Percentiles rank a stretch among this genome's conserved stretches.
Evolutionary conservation across 768 basidiomycete species (phyloP).

Genomic region (Austroboletus festivus): DNA sequence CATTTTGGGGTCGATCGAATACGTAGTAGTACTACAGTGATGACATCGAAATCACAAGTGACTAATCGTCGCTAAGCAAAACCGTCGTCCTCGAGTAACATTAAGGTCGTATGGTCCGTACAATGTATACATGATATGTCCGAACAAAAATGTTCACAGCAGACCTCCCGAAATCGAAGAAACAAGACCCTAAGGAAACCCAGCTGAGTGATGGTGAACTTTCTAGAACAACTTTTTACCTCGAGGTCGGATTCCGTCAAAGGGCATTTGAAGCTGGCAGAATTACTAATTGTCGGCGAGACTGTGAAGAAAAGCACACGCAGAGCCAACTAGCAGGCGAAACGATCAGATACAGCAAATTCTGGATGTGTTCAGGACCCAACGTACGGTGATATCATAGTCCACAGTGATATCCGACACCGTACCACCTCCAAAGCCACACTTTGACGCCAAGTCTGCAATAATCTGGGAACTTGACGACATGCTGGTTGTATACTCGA

Average conservation of each 20-base stretch:
- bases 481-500: conserved; percentile 53
- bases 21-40: background rate
- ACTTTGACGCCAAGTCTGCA: conserved; percentile 59
- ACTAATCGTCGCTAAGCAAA: too few relatives aligned
- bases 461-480: conserved; percentile 57
- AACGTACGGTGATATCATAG: conserved; percentile 61
- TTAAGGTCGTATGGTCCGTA: conserved; percentile 16
- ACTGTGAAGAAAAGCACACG: conserved; percentile 63
- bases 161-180: conserved; percentile 15
- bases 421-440: conserved; percentile 47
- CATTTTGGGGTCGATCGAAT: conserved; percentile 26
- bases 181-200: conserved; percentile 13
- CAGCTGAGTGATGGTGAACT: too few relatives aligned
- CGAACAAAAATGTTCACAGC: background rate
- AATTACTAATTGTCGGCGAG: conserved; percentile 61
- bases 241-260: conserved; percentile 34
- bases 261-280: conserved; percentile 64
- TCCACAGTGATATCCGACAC: conserved; percentile 52
- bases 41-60: too few relatives aligned
- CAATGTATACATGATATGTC: conserved; percentile 15
- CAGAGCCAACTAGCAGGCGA: conserved; percentile 51
- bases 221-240: conserved; percentile 11
- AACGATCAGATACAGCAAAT: too few relatives aligned
- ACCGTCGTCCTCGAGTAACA: background rate
- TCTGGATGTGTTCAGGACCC: conserved; percentile 11